Evolutionary conservation across 2,329 filamentous ascomycete genomes (phyloP), one percentile per base, ranked within the genome.

Genomic region (Pseudofabraea citricarpa): DNA sequence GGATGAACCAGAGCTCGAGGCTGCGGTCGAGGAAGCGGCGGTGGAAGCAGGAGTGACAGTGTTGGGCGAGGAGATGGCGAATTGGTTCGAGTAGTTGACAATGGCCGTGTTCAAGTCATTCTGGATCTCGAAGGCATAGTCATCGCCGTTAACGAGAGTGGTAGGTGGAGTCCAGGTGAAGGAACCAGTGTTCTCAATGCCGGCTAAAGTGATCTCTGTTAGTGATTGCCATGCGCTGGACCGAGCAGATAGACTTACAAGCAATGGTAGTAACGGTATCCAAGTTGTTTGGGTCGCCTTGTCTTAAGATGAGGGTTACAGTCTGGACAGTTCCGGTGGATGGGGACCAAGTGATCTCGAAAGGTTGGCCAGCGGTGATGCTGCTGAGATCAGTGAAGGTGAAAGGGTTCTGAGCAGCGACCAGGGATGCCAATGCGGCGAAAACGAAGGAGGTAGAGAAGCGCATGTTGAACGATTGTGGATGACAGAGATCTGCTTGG

Each of bases 61-160:
- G 37, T 48, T 53, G 36, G 51, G 41, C 10, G 56, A 56, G 16
- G 41, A 29, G 45, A 60, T 52, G 29, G 41, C 24, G 46, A 60
- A 60, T 45, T 53, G 51, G 26, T 24, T 24, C 26, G 55, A 57
- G 47, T 58, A 60, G 48, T 56, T 58, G 8, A 43, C 41, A 3
- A 52, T 46, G 15, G 40, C 43, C n/a, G 37, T 40, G 42, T 57
- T 52, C 8, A 21, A 43, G 29, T 57, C 48, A 37, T 56, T 48
- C 31, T 55, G 19, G 16, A 51, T 51, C 35, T 51, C 40, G 43
- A 51, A 43, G 5, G 48, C 48, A 37, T 51, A 51, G 39, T 26
- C 15, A 9, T 6, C 8, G 36, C 46, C 46, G 9, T 40, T 44
- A 22, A 36, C 21, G 26, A 51, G 32, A 39, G 40, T 29, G 23